A percentile compares a stretch with the other conserved stretches of the same genome.
Conservation (phyloP, 768 basidiomycete species). For the Mycena amicta region DNA sequence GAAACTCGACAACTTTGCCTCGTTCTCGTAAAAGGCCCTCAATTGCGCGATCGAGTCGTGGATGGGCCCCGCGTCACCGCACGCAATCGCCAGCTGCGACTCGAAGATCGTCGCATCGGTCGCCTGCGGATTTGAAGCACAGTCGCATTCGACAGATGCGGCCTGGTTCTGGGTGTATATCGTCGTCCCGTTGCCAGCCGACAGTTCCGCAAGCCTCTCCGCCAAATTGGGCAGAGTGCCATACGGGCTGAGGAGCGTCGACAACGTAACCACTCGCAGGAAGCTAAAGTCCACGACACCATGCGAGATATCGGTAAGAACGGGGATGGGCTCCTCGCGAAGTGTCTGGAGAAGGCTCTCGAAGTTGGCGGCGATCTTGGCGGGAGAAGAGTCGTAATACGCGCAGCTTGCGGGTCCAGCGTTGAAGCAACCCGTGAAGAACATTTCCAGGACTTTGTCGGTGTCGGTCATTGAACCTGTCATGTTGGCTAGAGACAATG, state of each 20-base stretch:
- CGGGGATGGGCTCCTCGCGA: constrained; percentile 33
- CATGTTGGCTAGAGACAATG: not conserved
- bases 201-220: constrained; percentile 35
- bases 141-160: constrained; percentile 33
- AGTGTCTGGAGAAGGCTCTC: constrained; percentile 33
- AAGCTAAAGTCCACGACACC: constrained; percentile 40
- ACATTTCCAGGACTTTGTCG: constrained; percentile 36
- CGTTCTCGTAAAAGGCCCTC: not conserved
- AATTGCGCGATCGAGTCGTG: not conserved
- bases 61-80: not conserved
- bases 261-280: constrained; percentile 33
- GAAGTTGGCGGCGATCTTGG: constrained; percentile 37
- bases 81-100: not conserved
- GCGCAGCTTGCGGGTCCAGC: constrained; percentile 39
- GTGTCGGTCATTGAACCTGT: constrained; percentile 28
- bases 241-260: constrained; percentile 39
- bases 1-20: constrained; percentile 5
- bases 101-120: not conserved
- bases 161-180: constrained; percentile 24
- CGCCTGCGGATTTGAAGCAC: constrained; percentile 14
- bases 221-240: constrained; percentile 35
- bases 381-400: constrained; percentile 41
- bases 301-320: constrained; percentile 32
- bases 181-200: constrained; percentile 31
- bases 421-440: constrained; percentile 38